Evolutionary conservation across 352 stramenopile species (phyloP).

Genomic region (Globisporangium megalacanthum): DNA sequence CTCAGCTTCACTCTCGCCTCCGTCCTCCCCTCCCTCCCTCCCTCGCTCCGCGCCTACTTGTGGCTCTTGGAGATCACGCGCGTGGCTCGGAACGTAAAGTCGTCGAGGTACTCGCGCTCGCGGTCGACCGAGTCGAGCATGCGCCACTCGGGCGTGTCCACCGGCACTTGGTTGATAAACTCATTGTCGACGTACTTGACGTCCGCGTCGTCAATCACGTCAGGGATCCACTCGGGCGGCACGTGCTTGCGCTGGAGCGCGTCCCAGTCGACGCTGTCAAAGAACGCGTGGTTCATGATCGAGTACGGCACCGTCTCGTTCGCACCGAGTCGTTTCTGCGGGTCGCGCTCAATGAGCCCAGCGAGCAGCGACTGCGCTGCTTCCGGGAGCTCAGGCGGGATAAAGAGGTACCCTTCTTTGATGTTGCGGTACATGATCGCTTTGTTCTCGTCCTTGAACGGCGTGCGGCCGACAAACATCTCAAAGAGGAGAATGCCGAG

Average conservation of each 20-base stretch:
- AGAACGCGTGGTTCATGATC: slow-evolving; percentile 89
- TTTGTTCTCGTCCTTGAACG: slow-evolving; percentile 91
- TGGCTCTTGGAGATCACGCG: slow-evolving; percentile 40
- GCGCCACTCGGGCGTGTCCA: slow-evolving; percentile 85
- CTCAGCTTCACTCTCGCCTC: neutral
- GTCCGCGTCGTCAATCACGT: slow-evolving; percentile 78
- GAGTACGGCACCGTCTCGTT: slow-evolving; percentile 77
- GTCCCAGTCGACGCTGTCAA: slow-evolving; percentile 85
- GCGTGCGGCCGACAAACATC: slow-evolving; percentile 87
- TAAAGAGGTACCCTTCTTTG: slow-evolving; percentile 71
- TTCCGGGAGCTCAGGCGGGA: slow-evolving; percentile 69
- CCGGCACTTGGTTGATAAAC: slow-evolving; percentile 81
- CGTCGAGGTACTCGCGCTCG: slow-evolving; percentile 78
- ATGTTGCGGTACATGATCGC: slow-evolving; percentile 92
- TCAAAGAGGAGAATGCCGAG: slow-evolving; percentile 89
- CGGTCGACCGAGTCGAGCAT: slow-evolving; percentile 87
- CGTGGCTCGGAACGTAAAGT: slow-evolving; percentile 81
- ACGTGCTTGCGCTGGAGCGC: slow-evolving; percentile 73
- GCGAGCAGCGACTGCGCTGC: slow-evolving; percentile 67
- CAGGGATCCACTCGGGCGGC: slow-evolving; percentile 73
- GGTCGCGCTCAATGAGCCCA: slow-evolving; percentile 76
- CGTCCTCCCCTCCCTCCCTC: neutral
- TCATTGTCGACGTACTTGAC: slow-evolving; percentile 88
- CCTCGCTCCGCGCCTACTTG: slow-evolving; percentile 5
- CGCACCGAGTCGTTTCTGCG: slow-evolving; percentile 61